Evolutionary conservation across 768 basidiomycete species (phyloP).

Genomic region (Mycena leptocephala): DNA sequence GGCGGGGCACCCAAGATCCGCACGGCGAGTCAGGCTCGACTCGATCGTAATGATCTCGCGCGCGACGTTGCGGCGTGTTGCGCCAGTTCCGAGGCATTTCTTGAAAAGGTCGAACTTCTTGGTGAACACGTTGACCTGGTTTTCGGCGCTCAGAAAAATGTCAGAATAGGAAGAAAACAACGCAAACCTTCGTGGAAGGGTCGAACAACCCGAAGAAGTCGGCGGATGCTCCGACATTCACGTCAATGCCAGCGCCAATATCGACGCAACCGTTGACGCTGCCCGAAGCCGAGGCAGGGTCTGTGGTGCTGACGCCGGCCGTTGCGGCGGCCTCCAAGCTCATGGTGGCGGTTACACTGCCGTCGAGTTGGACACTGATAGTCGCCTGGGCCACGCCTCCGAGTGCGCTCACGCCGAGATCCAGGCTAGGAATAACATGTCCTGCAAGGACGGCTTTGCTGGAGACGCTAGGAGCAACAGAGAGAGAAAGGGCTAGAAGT

Average conservation of each 20-base stretch:
- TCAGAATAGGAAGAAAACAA: constrained; percentile 40
- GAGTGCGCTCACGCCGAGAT: constrained; percentile 49
- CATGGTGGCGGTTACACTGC: constrained; percentile 45
- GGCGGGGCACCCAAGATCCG: constrained; percentile 29
- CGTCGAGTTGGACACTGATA: constrained; percentile 46
- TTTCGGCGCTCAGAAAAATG: neutral
- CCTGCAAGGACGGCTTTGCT: constrained; percentile 49
- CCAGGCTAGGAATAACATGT: constrained; percentile 55
- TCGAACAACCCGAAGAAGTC: constrained; percentile 60
- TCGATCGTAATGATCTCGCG: constrained; percentile 7
- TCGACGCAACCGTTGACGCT: constrained; percentile 53
- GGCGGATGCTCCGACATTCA: constrained; percentile 58
- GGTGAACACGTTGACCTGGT: constrained; percentile 50
- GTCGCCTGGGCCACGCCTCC: constrained; percentile 35
- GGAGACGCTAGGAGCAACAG: constrained; percentile 48
- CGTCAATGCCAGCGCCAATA: constrained; percentile 51
- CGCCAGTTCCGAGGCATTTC: constrained; percentile 23
- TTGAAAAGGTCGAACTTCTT: constrained; percentile 58
- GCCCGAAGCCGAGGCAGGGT: constrained; percentile 19
- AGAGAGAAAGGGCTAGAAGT: constrained; percentile 49
- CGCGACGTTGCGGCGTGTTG: constrained; percentile 20
- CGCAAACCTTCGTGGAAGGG: constrained; percentile 42
- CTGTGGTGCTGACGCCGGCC: constrained; percentile 23
- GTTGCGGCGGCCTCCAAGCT: constrained; percentile 30
- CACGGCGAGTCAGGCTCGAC: constrained; percentile 19